phyloP scores from a whole-genome alignment of 305 asterid genomes.

The Solanum hybrid region DNA sequence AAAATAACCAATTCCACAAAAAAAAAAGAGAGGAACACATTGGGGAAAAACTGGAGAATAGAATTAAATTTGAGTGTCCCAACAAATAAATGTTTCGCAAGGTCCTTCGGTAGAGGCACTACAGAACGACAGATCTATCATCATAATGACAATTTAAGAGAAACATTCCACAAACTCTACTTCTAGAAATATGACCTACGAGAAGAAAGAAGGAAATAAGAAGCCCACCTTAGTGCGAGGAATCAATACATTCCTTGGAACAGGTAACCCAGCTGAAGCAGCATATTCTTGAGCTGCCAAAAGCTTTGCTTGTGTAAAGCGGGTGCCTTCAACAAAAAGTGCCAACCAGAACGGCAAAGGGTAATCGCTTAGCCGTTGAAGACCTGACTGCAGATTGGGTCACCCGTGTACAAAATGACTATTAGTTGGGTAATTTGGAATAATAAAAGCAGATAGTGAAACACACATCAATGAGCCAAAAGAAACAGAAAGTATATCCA shows the following conservation, averaged over 20 bases:
- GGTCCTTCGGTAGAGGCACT: not conserved
- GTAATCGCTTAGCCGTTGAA: slow-evolving; percentile 58
- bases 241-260: slow-evolving; percentile 87
- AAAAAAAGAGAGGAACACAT: not conserved
- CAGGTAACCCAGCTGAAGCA: slow-evolving; percentile 58
- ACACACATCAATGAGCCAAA: not conserved
- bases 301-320: slow-evolving; percentile 94
- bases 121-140: not conserved
- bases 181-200: not conserved
- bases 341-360: slow-evolving; percentile 95
- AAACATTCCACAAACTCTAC: not conserved
- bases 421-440: slow-evolving; percentile 3
- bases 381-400: slow-evolving; percentile 53
- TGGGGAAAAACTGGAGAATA: not conserved
- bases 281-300: slow-evolving; percentile 97
- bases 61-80: not conserved
- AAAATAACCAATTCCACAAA: not conserved
- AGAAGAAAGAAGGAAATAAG: not conserved
- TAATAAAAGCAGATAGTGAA: slow-evolving; percentile 1
- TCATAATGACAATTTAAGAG: not conserved
- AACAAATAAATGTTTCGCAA: not conserved
- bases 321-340: slow-evolving; percentile 96
- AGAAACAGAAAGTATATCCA: not conserved
- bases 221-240: slow-evolving; percentile 86
- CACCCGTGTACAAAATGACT: slow-evolving; percentile 11